Base-by-base conservation (phyloP, 192 early-diverging fungal species). In the Helicostylum pulchrum region DNA sequence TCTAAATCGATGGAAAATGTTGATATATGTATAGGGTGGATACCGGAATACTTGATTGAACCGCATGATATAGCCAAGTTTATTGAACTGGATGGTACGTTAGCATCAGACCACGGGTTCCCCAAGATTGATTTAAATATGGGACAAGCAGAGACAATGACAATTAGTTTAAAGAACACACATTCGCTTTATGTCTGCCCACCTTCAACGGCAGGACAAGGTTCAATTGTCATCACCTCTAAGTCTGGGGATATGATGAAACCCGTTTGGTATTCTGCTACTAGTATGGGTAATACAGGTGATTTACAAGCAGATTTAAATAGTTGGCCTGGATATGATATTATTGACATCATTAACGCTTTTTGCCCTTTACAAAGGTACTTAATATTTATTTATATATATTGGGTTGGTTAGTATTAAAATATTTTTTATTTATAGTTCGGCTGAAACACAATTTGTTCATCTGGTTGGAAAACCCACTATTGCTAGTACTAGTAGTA, bases 31-130 rank as follows among this genome's bases (percentile, higher is more conserved):
- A 26, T 67, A 2, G 56, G 56, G 20, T 73, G 71, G 71, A 67
- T 73, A 36, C 71, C 71, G 2, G 61, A 73, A 61, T 53, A 73
- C 32, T 32, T 64, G 9, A 55, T 73, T 20, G 66, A 67, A 8
- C 26, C 65, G 2, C 21, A 49, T 10, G 71, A 73, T 15, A 23
- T 64, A 12, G 17, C 56, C 1, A 26, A 49, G 7, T 53, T 73
- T 14, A 23, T 53, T 10, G 17, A 31, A 7, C 26, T 73, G 34
- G 71, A 73, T 47, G 66, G 71, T 6, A n/a, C 31, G 2, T 4
- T 67, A 20, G 49, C 65, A n/a, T 32, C 71, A 8, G 50, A 58
- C 36, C 32, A 67, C 45, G 32, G 44, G 0, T 57, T 64, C 15
- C 66, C 66, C n/a, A 21, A 42, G 0, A 48, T 73, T 14, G 34